Evolutionary conservation across 768 basidiomycete species (phyloP).

Genomic region (Porphyrellus cyaneotinctus): DNA sequence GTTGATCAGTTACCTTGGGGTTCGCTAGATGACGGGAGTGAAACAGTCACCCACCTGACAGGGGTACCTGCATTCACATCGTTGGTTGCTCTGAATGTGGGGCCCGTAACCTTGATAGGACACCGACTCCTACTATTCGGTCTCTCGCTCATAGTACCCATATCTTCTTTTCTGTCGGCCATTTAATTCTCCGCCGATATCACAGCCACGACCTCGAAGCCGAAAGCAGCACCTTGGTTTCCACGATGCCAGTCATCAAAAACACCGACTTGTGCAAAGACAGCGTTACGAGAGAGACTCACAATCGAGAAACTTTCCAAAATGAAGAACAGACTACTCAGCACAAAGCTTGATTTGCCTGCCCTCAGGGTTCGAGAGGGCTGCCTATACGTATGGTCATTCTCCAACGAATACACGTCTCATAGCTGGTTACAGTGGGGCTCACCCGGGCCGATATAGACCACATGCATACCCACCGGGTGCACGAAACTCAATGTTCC

Average conservation of each 20-base stretch:
- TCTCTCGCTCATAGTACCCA: no score
- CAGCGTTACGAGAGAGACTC: constrained; percentile 21
- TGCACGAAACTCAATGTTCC: background rate
- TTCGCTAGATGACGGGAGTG: no score
- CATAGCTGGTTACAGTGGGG: no score
- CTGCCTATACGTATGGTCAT: background rate
- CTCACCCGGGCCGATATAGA: no score
- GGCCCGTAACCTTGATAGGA: no score
- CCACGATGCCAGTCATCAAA: constrained; percentile 29
- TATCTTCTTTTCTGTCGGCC: constrained; percentile 51
- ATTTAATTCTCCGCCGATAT: constrained; percentile 72
- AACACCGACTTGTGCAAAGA: constrained; percentile 36
- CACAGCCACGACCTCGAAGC: constrained; percentile 75
- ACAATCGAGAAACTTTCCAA: constrained; percentile 39
- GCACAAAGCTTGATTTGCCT: constrained; percentile 30
- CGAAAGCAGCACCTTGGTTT: constrained; percentile 58
- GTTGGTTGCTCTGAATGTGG: no score
- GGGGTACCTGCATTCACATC: no score
- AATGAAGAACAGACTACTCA: constrained; percentile 39
- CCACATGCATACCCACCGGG: background rate
- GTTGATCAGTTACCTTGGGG: no score
- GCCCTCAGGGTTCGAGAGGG: constrained; percentile 7
- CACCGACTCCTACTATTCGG: no score
- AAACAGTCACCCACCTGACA: no score
- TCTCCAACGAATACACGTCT: background rate